Evolutionary conservation across 306 rosid species (phyloP).

Genomic region (Ziziphus jujuba): DNA sequence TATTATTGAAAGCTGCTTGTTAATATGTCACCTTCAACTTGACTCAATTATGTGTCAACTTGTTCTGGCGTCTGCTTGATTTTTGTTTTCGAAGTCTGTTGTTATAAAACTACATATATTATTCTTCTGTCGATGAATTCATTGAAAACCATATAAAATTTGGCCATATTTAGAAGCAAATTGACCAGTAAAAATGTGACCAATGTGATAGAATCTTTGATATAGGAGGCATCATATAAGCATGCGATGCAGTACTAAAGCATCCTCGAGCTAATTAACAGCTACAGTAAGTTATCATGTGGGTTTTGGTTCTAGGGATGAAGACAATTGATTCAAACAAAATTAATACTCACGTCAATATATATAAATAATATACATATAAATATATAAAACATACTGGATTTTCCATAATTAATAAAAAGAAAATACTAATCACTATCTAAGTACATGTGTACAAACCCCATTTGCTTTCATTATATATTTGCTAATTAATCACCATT

Average conservation of each 20-base stretch:
- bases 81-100: not conserved
- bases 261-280: slow-evolving; percentile 5
- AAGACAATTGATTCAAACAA: slow-evolving; percentile 36
- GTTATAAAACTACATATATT: too few species aligned
- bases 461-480: not conserved
- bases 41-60: slow-evolving; percentile 40
- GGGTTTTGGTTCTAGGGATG: slow-evolving; percentile 37
- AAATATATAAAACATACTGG: not conserved
- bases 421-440: not conserved
- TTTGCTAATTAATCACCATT: not conserved
- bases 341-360: slow-evolving; percentile 13
- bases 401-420: too few species aligned
- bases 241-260: slow-evolving; percentile 15
- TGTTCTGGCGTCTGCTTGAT: slow-evolving; percentile 34
- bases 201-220: slow-evolving; percentile 30
- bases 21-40: slow-evolving; percentile 48
- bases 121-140: too few species aligned
- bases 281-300: slow-evolving; percentile 33
- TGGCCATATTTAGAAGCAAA: not conserved
- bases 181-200: slow-evolving; percentile 26
- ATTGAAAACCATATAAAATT: not conserved
- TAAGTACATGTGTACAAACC: too few species aligned
- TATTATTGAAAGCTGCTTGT: slow-evolving; percentile 30
- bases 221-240: slow-evolving; percentile 5
- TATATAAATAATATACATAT: not conserved